Evolutionary conservation across 2,329 filamentous ascomycete genomes (phyloP).

Genomic region (Alternaria panax): DNA sequence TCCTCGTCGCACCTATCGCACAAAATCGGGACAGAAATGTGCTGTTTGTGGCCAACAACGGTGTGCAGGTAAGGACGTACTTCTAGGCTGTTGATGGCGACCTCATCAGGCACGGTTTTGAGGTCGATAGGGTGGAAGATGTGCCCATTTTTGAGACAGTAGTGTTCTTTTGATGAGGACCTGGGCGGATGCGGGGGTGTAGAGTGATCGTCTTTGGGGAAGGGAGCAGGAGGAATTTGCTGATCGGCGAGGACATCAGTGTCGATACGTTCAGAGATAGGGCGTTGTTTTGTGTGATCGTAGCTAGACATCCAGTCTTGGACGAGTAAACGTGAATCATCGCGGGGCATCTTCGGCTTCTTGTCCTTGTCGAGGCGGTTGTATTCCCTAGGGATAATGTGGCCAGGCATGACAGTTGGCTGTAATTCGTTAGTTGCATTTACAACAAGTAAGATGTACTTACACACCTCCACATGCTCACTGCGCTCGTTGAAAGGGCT

Average conservation of each 20-base stretch:
- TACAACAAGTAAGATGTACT: neutral
- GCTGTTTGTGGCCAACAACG: slow-evolving; percentile 17
- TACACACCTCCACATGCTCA: slow-evolving; percentile 8
- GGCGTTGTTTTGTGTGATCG: slow-evolving; percentile 24
- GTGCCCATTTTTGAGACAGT: slow-evolving; percentile 32
- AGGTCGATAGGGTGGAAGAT: slow-evolving; percentile 29
- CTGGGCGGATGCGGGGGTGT: slow-evolving; percentile 4
- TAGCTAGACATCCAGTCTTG: slow-evolving; percentile 29
- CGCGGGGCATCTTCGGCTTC: slow-evolving; percentile 17
- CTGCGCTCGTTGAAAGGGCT: slow-evolving; percentile 7
- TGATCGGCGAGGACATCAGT: slow-evolving; percentile 29
- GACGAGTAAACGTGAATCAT: slow-evolving; percentile 20
- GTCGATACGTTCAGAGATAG: slow-evolving; percentile 26
- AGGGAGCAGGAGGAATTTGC: slow-evolving; percentile 27
- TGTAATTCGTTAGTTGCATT: slow-evolving; percentile 2
- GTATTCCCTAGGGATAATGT: neutral
- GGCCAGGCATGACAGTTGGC: neutral
- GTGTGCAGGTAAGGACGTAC: slow-evolving; percentile 26
- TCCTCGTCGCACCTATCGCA: slow-evolving; percentile 31
- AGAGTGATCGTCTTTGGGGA: slow-evolving; percentile 22
- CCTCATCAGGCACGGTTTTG: slow-evolving; percentile 22
- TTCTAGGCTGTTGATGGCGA: slow-evolving; percentile 25
- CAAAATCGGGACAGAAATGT: slow-evolving; percentile 24
- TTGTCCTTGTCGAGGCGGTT: slow-evolving; percentile 11
- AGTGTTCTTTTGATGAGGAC: slow-evolving; percentile 21